Conservation (phyloP, 2,329 filamentous ascomycete species). For the Juglanconis juglandina region DNA sequence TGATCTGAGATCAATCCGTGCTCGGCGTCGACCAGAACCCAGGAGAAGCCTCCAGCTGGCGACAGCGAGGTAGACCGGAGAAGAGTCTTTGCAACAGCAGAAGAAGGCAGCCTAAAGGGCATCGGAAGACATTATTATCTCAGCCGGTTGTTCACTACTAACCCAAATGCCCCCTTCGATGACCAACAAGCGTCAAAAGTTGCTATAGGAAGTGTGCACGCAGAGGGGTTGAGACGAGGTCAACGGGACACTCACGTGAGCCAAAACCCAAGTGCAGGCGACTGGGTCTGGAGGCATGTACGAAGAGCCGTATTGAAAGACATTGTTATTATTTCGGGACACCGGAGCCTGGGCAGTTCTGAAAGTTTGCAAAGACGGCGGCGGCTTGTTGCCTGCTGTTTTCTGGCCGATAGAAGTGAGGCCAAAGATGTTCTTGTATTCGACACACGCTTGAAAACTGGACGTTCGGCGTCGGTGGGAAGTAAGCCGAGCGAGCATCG, state of each 20-base stretch:
- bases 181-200: too few species aligned
- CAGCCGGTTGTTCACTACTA: too few species aligned
- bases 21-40: constrained; percentile 37
- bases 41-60: constrained; percentile 26
- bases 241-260: constrained; percentile 27
- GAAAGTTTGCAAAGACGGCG: too few species aligned
- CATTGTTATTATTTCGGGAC: constrained; percentile 6
- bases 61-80: constrained; percentile 26
- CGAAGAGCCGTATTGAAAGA: constrained; percentile 20
- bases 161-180: too few species aligned
- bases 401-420: too few species aligned
- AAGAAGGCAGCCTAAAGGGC: constrained; percentile 26
- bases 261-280: constrained; percentile 30
- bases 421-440: too few species aligned
- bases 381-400: too few species aligned
- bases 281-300: constrained; percentile 16
- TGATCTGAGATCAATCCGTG: constrained; percentile 35
- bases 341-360: too few species aligned
- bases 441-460: too few species aligned
- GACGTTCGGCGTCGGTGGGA: too few species aligned
- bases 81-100: constrained; percentile 30
- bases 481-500: too few species aligned
- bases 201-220: neutral
- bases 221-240: neutral
- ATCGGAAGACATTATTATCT: too few species aligned